Evolutionary conservation across 768 basidiomycete genomes (phyloP), one percentile per base, ranked within the genome.

Genomic region (Epithele typhae): DNA sequence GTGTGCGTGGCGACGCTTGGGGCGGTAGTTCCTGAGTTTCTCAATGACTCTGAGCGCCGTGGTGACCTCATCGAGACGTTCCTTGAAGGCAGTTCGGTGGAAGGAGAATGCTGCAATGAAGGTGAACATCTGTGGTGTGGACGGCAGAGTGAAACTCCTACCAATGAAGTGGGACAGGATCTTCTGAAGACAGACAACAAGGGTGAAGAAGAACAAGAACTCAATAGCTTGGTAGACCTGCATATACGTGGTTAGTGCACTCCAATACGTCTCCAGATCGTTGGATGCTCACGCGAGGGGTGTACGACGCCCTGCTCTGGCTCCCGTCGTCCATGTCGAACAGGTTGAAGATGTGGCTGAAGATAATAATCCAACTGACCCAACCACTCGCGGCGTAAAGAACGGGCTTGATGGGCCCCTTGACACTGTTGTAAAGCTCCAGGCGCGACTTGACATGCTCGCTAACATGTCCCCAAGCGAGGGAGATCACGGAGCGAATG

Each of bases 311-410:
- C 32, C 69, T 68, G 58, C 83, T 87, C 3, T 59, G 34, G 12
- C 39, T 54, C 4, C 64, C 56, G 6, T 75, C 57, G 12, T 60
- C 60, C 10, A 51, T 45, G 51, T 80, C 60, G 54, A 83, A 77
- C 39, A 90, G 64, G 19, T 70, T 49, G 63, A 72, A 90, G 46
- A 91, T 85, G 45, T 76, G 65, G 38, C 66, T 70, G 60, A 91
- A 91, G 37, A 89, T 74, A 53, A 91, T 82, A 37, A 74, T 70
- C 87, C 87, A 91, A 48, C 83, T 83, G 33, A 76, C 75, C 79
- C 84, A 88, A 5, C 69, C 73, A 47, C 78, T 80, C 3, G 77
- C 80, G 11, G 80, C 86, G 55, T 90, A 91, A 46, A 90, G 72
- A 8, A 82, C 67, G 3, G 86, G 86, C 56, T 88, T 88, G 40